phyloP scores from a whole-genome alignment of 1,284 basidiomycete genomes.

The Coniferiporia weirii region DNA sequence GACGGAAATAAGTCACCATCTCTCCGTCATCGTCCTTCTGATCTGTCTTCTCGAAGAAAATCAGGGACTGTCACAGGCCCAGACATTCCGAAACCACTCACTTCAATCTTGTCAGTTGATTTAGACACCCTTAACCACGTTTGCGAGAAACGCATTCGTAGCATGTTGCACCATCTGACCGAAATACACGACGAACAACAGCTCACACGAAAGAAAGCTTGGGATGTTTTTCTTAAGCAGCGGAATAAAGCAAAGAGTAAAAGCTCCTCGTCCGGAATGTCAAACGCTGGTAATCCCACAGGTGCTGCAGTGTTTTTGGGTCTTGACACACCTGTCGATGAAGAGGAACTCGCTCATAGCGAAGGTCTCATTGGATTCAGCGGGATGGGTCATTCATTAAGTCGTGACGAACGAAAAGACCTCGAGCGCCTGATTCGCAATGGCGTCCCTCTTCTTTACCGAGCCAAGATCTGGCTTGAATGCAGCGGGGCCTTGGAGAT shows the following conservation, averaged over 20 bases:
- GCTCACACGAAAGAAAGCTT: slow-evolving; percentile 66
- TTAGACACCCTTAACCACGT: slow-evolving; percentile 61
- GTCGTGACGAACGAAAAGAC: slow-evolving; percentile 72
- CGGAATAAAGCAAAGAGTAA: slow-evolving; percentile 43
- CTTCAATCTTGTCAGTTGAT: slow-evolving; percentile 52
- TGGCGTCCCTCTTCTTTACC: slow-evolving; percentile 86
- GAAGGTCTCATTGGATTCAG: slow-evolving; percentile 83
- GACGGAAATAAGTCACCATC: background rate
- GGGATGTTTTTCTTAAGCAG: slow-evolving; percentile 84
- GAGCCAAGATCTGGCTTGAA: slow-evolving; percentile 88
- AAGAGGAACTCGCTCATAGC: slow-evolving; percentile 66
- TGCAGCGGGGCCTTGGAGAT: slow-evolving; percentile 90
- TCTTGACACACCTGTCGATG: slow-evolving; percentile 54
- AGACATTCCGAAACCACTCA: slow-evolving; percentile 29
- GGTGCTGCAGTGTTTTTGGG: slow-evolving; percentile 58
- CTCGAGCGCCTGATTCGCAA: slow-evolving; percentile 75
- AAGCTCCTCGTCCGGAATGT: slow-evolving; percentile 27
- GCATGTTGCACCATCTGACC: slow-evolving; percentile 75
- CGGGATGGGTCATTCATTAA: slow-evolving; percentile 75
- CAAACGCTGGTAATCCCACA: slow-evolving; percentile 24
- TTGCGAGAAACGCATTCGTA: slow-evolving; percentile 72
- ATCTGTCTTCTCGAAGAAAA: slow-evolving; percentile 45
- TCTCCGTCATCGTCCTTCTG: slow-evolving; percentile 38
- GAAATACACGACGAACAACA: slow-evolving; percentile 86
- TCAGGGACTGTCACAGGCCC: slow-evolving; percentile 35